Evolutionary conservation across 306 rosid species (phyloP).

Genomic region (Ormosia emarginata): DNA sequence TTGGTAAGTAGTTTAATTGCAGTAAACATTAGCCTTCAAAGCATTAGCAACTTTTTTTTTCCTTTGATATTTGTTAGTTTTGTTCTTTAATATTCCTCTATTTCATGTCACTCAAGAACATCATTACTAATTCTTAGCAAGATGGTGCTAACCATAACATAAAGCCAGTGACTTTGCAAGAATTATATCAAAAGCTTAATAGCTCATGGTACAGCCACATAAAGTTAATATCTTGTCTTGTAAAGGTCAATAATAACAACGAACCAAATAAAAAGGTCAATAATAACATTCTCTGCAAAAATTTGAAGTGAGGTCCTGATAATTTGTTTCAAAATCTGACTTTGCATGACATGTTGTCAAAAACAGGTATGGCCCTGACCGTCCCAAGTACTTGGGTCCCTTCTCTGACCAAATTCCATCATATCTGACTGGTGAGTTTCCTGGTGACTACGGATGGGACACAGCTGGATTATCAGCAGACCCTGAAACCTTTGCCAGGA

Average conservation of each 20-base stretch:
- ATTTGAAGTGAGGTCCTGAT: not conserved
- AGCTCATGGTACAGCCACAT: not conserved
- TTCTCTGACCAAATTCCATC: slow-evolving; percentile 97
- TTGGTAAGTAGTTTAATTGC: slow-evolving; percentile 45
- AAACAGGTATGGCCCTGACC: slow-evolving; percentile 94
- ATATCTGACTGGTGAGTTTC: slow-evolving; percentile 88
- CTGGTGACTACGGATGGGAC: slow-evolving; percentile 98
- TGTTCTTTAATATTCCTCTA: not conserved
- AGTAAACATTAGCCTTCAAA: not conserved
- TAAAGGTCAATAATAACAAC: not conserved
- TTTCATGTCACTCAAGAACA: not conserved
- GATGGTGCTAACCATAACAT: not conserved
- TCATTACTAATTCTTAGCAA: not conserved
- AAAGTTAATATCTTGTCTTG: not conserved
- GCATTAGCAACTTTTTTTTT: not conserved
- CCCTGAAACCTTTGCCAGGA: slow-evolving; percentile 89
- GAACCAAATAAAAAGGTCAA: not conserved
- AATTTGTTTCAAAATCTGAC: slow-evolving; percentile 14
- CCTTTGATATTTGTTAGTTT: not conserved
- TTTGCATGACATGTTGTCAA: slow-evolving; percentile 9
- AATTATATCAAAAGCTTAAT: not conserved
- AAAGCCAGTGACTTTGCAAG: not conserved
- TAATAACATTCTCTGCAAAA: not conserved
- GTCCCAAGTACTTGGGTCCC: slow-evolving; percentile 96
- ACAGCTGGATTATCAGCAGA: slow-evolving; percentile 96